phyloP scores from a whole-genome alignment of 2,329 filamentous ascomycete genomes.

The Cordyceps cateniannulata region DNA sequence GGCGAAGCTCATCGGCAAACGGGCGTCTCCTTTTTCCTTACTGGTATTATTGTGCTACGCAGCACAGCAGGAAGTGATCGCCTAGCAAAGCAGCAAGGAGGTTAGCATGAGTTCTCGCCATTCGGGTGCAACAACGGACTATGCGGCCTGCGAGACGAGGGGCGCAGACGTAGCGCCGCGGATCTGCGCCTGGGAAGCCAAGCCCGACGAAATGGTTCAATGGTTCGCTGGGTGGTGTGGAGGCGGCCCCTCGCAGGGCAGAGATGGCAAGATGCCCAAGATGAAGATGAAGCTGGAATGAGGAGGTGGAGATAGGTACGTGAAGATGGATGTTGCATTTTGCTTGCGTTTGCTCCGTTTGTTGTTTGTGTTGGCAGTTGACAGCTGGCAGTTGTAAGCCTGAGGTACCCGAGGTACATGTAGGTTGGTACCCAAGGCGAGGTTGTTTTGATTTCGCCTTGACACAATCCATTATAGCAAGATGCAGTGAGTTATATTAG shows the following conservation, averaged over 20 bases:
- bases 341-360: too few relatives aligned
- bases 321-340: background rate
- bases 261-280: background rate
- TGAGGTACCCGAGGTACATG: background rate
- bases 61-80: background rate
- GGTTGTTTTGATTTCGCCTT: background rate
- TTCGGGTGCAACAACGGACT: background rate
- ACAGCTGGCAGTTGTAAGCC: background rate
- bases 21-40: background rate
- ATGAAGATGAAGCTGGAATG: background rate
- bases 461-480: too few relatives aligned
- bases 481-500: too few relatives aligned
- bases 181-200: constrained; percentile 5
- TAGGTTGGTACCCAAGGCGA: background rate
- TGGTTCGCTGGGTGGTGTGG: background rate
- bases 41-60: background rate
- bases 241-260: background rate
- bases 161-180: background rate
- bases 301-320: background rate
- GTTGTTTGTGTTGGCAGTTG: background rate
- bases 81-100: background rate
- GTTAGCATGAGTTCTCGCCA: background rate
- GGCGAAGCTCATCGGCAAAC: background rate
- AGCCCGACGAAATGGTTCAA: background rate
- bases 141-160: background rate